Conservation (phyloP, 768 basidiomycete genomes). For the Pleurotus citrinopileatus region DNA sequence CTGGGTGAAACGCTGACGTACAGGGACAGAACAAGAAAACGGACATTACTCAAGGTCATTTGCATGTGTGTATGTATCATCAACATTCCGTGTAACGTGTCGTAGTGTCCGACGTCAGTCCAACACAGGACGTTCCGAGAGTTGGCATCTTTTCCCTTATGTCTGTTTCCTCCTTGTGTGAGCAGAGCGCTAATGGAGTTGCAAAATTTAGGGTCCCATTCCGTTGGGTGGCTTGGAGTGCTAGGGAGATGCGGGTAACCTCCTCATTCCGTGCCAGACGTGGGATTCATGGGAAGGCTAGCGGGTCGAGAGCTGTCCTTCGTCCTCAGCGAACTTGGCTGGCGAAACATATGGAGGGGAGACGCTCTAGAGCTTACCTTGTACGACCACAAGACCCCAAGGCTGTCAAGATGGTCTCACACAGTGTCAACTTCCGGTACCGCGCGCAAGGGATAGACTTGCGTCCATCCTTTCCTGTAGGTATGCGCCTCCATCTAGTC, state of each 20-base stretch:
- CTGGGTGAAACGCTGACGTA: background rate
- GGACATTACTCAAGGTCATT: background rate
- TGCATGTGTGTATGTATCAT: no score
- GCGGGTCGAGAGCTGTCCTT: background rate
- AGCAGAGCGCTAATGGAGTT: background rate
- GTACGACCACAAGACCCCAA: conserved; percentile 4
- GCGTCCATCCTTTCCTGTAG: background rate
- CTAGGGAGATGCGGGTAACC: background rate
- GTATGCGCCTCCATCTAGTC: background rate
- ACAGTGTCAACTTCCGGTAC: conserved; percentile 1
- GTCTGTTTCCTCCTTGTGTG: background rate
- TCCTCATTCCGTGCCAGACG: conserved; percentile 6
- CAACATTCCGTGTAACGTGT: no score
- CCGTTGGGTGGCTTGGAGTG: background rate
- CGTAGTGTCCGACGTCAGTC: background rate
- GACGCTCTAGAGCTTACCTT: conserved; percentile 6
- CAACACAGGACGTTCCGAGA: background rate
- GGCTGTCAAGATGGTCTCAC: conserved; percentile 6
- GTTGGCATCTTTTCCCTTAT: background rate
- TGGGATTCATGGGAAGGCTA: background rate
- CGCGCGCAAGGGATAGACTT: background rate
- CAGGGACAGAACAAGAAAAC: background rate
- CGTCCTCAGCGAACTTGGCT: background rate
- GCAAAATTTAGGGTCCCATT: background rate
- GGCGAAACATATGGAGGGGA: background rate